These are phyloP conservation scores for Pholiota microspora DNA, from an alignment of 768 basidiomycete genomes.

Conservation along the genomic window DNA sequence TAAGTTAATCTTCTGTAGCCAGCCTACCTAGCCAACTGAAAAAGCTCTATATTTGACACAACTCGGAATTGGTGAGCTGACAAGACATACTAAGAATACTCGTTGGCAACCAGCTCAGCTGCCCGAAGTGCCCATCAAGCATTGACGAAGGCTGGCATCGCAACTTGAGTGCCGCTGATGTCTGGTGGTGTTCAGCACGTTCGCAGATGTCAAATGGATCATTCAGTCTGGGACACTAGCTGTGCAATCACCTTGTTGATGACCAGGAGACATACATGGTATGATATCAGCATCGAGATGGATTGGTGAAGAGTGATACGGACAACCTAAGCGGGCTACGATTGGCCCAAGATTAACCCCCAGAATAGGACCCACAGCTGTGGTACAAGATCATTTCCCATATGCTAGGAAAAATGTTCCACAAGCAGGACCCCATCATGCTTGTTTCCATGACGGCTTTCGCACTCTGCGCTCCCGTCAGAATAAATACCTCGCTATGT, in stretches of 20 bases:
- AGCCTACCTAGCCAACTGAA: not conserved
- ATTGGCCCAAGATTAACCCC: slow-evolving; percentile 3
- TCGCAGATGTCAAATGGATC: slow-evolving; percentile 12
- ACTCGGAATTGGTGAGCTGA: not conserved
- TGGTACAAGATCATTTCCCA: slow-evolving; percentile 18
- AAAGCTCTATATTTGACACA: not conserved
- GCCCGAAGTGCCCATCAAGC: slow-evolving; percentile 20
- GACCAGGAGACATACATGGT: not conserved
- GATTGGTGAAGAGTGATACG: not conserved
- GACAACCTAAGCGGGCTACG: not conserved
- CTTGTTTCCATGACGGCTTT: slow-evolving; percentile 35
- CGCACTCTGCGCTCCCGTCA: slow-evolving; percentile 13
- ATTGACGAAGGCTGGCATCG: not conserved
- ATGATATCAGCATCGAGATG: not conserved
- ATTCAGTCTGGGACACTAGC: not conserved
- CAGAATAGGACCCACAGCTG: slow-evolving; percentile 12
- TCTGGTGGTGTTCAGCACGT: not conserved
- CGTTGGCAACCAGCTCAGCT: slow-evolving; percentile 14
- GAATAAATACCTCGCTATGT: slow-evolving; percentile 22
- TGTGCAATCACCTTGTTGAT: not conserved
- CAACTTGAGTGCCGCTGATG: slow-evolving; percentile 1
- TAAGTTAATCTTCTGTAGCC: not conserved
- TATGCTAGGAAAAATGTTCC: slow-evolving; percentile 1
- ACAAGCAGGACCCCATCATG: slow-evolving; percentile 19
- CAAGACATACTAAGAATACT: slow-evolving; percentile 10